Base-by-base conservation (phyloP, 192 early-diverging fungal species). In the Chytriomyces hyalinus region DNA sequence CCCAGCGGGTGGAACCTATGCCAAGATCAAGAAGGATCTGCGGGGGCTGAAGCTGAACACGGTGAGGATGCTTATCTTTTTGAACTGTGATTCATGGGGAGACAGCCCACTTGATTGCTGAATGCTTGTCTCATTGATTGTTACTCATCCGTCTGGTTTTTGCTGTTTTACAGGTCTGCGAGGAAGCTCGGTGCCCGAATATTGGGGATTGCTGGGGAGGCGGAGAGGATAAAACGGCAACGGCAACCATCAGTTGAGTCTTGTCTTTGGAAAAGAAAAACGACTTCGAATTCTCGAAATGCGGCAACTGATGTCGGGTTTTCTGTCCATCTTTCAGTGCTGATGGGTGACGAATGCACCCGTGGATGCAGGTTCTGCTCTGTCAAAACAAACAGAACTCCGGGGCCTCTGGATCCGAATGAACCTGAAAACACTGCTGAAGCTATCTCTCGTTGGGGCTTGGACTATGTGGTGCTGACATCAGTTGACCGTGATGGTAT, bases 151-250 rank as follows among this genome's bases (percentile, higher is more conserved):
- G 53, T 57, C 15, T 57, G 15, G 53, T 57, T 2, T 26, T 57
- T 20, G 53, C 0, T 57, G 15, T 57, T 28, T 75, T 22, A 8
- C 46, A 84, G 70, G 95, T 98, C 20, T 99, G 97, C 84, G 97
- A 99, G 77, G 96, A 97, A 73, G 97, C 97, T 51, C 86, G 92
- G 75, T 99, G 97, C 82, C 97, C 97, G 36, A 99, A 99, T 84
- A 96, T 99, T 83, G 93, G 96, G 50, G 97, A 99, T 81, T 99
- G 97, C 86, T 99, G 97, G 97, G 96, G 96, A 72, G 96, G 96
- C 45, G 95, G 95, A 70, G 94, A 97, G 81, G 91, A 94, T 80
- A 89, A 93, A 51, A 97, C 95, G 22, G 96, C 97, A 3, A 99
- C 97, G 3, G 97, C 97, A 0, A 99, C 97, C 7, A 97, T 99